Conservation (phyloP, 2,329 filamentous ascomycete genomes). For the Beauveria sp. region DNA sequence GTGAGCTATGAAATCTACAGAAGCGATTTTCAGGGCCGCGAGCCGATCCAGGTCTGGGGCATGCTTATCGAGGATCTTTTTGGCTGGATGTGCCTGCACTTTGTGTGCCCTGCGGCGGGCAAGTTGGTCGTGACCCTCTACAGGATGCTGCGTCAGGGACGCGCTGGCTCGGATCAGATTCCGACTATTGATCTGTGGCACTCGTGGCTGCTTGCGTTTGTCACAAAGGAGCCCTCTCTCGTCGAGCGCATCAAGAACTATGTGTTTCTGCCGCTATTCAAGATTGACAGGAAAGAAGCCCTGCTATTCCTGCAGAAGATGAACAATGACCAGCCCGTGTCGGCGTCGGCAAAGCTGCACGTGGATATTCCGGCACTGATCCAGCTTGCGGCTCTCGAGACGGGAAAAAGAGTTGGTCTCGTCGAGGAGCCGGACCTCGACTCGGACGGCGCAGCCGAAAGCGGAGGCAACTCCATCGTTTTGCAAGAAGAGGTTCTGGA, state of each 20-base stretch:
- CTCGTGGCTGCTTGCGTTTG: conserved; percentile 45
- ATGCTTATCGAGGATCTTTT: conserved; percentile 41
- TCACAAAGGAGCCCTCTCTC: conserved; percentile 41
- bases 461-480: conserved; percentile 22
- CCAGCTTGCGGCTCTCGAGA: conserved; percentile 60
- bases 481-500: conserved; percentile 40
- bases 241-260: conserved; percentile 59
- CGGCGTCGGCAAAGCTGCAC: conserved; percentile 35
- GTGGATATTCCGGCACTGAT: conserved; percentile 49
- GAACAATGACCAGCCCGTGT: conserved; percentile 42
- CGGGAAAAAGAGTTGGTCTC: conserved; percentile 62
- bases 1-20: conserved; percentile 35
- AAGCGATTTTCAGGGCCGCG: conserved; percentile 15
- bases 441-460: conserved; percentile 12
- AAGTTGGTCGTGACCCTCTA: conserved; percentile 55
- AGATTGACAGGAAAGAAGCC: conserved; percentile 44
- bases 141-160: conserved; percentile 32
- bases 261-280: conserved; percentile 56
- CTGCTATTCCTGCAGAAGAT: conserved; percentile 51
- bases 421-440: conserved; percentile 53
- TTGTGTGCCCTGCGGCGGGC: conserved; percentile 52
- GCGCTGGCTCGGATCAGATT: conserved; percentile 18
- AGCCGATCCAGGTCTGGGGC: conserved; percentile 37
- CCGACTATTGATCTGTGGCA: conserved; percentile 42
- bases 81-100: conserved; percentile 48